Evolutionary conservation across 495 filamentous ascomycete genomes (phyloP).

Genomic region (Hypomontagnella submonticulosa): DNA sequence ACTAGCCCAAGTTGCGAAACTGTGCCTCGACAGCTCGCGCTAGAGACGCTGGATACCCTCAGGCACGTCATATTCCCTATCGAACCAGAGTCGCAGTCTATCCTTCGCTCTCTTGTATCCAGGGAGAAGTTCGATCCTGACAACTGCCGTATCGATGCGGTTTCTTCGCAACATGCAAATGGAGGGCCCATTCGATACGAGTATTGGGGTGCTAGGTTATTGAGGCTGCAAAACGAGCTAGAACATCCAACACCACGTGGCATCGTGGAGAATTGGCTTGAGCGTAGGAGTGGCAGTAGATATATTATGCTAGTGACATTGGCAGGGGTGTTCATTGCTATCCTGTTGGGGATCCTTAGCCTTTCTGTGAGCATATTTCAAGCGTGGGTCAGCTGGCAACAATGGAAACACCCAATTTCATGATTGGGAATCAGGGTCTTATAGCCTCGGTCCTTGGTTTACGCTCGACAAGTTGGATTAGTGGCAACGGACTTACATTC

Average conservation of each 20-base stretch:
- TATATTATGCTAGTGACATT: background rate
- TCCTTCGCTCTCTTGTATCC: background rate
- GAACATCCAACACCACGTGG: background rate
- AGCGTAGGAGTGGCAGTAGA: background rate
- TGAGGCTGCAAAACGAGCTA: background rate
- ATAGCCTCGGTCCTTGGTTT: too few species aligned
- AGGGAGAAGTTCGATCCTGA: constrained; percentile 1
- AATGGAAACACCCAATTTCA: constrained; percentile 1
- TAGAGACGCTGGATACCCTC: background rate
- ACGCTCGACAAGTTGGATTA: too few species aligned
- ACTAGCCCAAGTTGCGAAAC: background rate
- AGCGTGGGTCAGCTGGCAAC: constrained; percentile 3
- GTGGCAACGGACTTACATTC: too few species aligned
- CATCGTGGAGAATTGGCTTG: background rate
- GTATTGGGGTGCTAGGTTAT: background rate
- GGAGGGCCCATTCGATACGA: background rate
- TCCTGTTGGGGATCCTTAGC: background rate
- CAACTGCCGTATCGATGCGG: background rate
- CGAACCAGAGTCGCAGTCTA: background rate
- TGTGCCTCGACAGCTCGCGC: background rate
- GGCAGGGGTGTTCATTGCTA: constrained; percentile 1
- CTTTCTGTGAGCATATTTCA: constrained; percentile 10
- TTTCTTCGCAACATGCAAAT: background rate
- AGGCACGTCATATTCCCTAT: background rate
- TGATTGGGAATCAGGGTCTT: too few species aligned